Evolutionary conservation across 352 stramenopile genomes (phyloP), one percentile per base, ranked within the genome.

Genomic region (Achlya hypogyna): DNA sequence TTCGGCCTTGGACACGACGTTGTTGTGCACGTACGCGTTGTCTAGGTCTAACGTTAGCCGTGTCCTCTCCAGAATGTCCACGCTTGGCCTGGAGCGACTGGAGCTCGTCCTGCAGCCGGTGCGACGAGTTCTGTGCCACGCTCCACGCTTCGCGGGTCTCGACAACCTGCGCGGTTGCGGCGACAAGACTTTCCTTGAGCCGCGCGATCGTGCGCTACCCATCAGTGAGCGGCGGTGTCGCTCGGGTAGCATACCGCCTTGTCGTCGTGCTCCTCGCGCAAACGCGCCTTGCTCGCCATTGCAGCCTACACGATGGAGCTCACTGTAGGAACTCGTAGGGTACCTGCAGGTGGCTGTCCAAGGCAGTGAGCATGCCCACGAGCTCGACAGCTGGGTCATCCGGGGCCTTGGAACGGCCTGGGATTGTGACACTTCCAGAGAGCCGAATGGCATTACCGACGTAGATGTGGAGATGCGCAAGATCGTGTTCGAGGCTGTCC

Each of bases 1-100:
- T 23, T 67, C 60, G 8, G 51, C 31, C 35, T 67, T 67, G 38
- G 60, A 67, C 27, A 42, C n/a, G 28, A 29, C 51, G 42, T 67
- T 67, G 14, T 38, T 32, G n/a, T 67, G 42, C 0, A 67, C 60
- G 51, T 58, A 67, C 18, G 16, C 51, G 20, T 67, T 22, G 31
- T 54, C 60, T 67, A 65, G 22, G 18, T 20, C 22, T 18, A 52
- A 64, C 29, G 23, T 23, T 54, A 16, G 16, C 4, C 18, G 5
- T 51, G 12, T n/a, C 20, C 8, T 29, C 12, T 10, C 27, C 10
- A n/a, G 9, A 28, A 25, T 14, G 25, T 23, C 9, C 43, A 67
- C 60, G 51, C 51, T 22, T 58, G 8, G 16, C 4, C n/a, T 67
- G 49, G 16, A 58, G 51, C 5, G n/a, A 8, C 6, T 58, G 14